These are phyloP conservation scores for Lathyrus oleraceus DNA, from an alignment of 306 rosid species.

Conservation along the genomic window DNA sequence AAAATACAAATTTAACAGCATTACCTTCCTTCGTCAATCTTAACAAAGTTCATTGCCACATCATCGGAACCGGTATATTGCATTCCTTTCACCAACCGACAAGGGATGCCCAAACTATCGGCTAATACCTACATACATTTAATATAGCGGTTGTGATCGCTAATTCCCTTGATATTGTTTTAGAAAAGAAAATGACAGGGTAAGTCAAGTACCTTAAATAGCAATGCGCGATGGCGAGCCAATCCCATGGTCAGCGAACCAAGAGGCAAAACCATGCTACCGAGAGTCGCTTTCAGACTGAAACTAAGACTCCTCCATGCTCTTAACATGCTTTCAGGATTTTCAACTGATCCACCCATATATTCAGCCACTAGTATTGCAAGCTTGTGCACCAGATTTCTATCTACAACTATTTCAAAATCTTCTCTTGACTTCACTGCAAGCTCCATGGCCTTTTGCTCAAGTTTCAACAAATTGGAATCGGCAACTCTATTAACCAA, in stretches of 20 bases:
- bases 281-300: slow-evolving; percentile 81
- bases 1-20: slow-evolving; percentile 35
- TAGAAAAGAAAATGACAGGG: slow-evolving; percentile 16
- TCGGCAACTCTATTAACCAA: slow-evolving; percentile 82
- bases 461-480: slow-evolving; percentile 87
- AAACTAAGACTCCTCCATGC: slow-evolving; percentile 77
- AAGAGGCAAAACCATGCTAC: slow-evolving; percentile 97
- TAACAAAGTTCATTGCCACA: slow-evolving; percentile 94
- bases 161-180: slow-evolving; percentile 25
- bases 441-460: slow-evolving; percentile 68
- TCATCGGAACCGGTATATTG: slow-evolving; percentile 87
- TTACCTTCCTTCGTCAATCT: slow-evolving; percentile 85
- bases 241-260: slow-evolving; percentile 89
- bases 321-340: slow-evolving; percentile 79
- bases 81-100: slow-evolving; percentile 89
- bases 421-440: slow-evolving; percentile 60
- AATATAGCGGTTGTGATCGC: slow-evolving; percentile 12
- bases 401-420: slow-evolving; percentile 54
- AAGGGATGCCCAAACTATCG: slow-evolving; percentile 83
- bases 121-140: slow-evolving; percentile 76
- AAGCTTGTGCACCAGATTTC: slow-evolving; percentile 74
- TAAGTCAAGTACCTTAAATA: slow-evolving; percentile 73
- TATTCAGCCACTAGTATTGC: slow-evolving; percentile 77
- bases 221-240: slow-evolving; percentile 98
- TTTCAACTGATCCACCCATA: slow-evolving; percentile 95